phyloP scores from a whole-genome alignment of 441 rosid species.

The California macrophylla region DNA sequence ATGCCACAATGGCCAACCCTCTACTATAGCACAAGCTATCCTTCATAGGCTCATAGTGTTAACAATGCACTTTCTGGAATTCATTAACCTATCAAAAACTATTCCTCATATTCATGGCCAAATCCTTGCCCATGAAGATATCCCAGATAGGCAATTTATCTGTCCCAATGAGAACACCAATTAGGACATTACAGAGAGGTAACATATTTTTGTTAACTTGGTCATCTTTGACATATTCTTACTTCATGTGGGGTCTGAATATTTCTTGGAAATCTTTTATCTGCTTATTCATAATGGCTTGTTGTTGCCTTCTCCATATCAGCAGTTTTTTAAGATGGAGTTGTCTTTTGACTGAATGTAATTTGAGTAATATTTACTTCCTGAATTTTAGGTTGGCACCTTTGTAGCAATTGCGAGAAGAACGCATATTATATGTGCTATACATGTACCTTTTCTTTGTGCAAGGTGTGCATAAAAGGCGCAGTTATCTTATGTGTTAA shows the following conservation, averaged over 20 bases:
- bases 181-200: not conserved
- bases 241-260: not conserved
- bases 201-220: no score
- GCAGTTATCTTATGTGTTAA: constrained; percentile 72
- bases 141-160: not conserved
- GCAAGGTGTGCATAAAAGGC: constrained; percentile 81
- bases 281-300: not conserved
- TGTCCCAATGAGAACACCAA: not conserved
- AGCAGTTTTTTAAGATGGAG: not conserved
- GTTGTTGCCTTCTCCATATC: not conserved
- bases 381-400: constrained; percentile 84
- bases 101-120: not conserved
- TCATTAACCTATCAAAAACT: no score
- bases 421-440: constrained; percentile 84
- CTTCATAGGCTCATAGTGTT: no score
- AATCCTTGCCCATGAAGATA: no score
- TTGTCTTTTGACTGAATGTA: not conserved
- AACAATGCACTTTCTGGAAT: not conserved
- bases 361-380: not conserved
- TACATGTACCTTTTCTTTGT: constrained; percentile 89
- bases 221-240: no score
- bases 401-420: constrained; percentile 79
- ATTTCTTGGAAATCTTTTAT: not conserved
- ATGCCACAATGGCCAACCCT: no score
- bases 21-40: no score